Evolutionary conservation across 2,329 filamentous ascomycete species (phyloP).

Genomic region (Alternaria triticimaculans): DNA sequence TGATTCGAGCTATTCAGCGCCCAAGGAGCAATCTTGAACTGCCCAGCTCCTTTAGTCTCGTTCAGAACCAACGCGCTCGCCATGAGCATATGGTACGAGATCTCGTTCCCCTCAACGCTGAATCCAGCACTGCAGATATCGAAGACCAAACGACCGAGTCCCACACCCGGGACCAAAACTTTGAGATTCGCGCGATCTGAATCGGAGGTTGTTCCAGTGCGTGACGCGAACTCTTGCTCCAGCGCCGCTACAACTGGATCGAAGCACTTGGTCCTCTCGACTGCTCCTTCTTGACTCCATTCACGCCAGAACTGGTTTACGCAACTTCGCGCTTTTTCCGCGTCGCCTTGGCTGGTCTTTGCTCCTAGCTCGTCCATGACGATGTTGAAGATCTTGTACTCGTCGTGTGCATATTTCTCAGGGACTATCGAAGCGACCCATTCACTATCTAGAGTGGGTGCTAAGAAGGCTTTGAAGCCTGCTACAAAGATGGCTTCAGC

Average conservation of each 20-base stretch:
- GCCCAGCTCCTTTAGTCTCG: conserved; percentile 62
- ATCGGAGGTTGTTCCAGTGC: conserved; percentile 49
- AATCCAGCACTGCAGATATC: conserved; percentile 80
- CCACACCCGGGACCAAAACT: conserved; percentile 88
- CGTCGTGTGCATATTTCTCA: conserved; percentile 35
- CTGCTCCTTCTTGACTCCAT: conserved; percentile 80
- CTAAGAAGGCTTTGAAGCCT: conserved; percentile 44
- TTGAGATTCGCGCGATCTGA: conserved; percentile 54
- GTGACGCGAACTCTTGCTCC: conserved; percentile 12
- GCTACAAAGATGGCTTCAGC: conserved; percentile 76
- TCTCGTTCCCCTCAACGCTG: conserved; percentile 84
- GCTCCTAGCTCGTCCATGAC: conserved; percentile 72
- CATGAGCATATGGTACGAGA: conserved; percentile 95
- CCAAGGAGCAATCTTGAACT: conserved; percentile 84
- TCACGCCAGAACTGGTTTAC: conserved; percentile 94
- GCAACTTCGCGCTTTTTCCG: conserved; percentile 92
- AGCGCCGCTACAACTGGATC: conserved; percentile 74
- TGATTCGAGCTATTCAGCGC: conserved; percentile 90
- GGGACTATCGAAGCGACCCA: conserved; percentile 43
- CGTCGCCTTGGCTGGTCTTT: conserved; percentile 73
- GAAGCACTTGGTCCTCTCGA: conserved; percentile 80
- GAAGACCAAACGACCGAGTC: conserved; percentile 86
- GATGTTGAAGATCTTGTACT: conserved; percentile 43
- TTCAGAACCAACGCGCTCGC: conserved; percentile 81
- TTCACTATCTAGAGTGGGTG: conserved; percentile 39